Evolutionary conservation across 441 rosid genomes (phyloP).

Genomic region (Adansonia rubrostipa): DNA sequence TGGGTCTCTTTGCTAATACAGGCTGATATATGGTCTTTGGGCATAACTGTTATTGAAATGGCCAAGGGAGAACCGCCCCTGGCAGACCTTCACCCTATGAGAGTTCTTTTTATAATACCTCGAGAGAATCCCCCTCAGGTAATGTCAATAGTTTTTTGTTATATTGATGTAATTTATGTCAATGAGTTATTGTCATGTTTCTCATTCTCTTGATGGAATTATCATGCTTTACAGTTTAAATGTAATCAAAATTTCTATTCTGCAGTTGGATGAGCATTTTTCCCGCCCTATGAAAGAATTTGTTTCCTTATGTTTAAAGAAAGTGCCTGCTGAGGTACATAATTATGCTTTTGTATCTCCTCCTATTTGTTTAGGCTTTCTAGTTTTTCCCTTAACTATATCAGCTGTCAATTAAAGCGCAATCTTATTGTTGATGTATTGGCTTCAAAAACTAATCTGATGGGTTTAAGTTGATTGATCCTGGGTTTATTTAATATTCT

Average conservation of each 20-base stretch:
- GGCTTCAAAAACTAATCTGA: neutral
- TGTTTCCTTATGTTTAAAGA: constrained; percentile 92
- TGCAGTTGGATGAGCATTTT: constrained; percentile 99
- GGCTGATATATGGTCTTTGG: constrained; percentile 99
- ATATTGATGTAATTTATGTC: constrained; percentile 29
- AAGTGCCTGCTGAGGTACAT: constrained; percentile 84
- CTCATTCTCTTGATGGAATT: constrained; percentile 27
- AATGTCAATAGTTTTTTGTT: constrained; percentile 38
- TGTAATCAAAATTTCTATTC: constrained; percentile 29
- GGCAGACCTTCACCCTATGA: constrained; percentile 99
- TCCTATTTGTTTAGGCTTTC: neutral
- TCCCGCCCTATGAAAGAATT: constrained; percentile 97
- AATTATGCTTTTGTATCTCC: constrained; percentile 1
- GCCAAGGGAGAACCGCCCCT: constrained; percentile 99
- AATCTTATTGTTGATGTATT: neutral
- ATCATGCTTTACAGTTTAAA: constrained; percentile 29
- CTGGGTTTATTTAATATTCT: constrained; percentile 15
- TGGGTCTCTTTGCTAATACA: constrained; percentile 43
- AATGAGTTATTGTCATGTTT: constrained; percentile 28
- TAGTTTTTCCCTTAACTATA: neutral
- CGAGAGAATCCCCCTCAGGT: constrained; percentile 99
- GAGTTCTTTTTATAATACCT: constrained; percentile 98
- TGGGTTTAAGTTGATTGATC: neutral
- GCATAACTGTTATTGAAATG: constrained; percentile 98
- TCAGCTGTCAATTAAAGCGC: neutral